Evolutionary conservation across 1,284 basidiomycete genomes (phyloP).

Genomic region (Athelia sp.): DNA sequence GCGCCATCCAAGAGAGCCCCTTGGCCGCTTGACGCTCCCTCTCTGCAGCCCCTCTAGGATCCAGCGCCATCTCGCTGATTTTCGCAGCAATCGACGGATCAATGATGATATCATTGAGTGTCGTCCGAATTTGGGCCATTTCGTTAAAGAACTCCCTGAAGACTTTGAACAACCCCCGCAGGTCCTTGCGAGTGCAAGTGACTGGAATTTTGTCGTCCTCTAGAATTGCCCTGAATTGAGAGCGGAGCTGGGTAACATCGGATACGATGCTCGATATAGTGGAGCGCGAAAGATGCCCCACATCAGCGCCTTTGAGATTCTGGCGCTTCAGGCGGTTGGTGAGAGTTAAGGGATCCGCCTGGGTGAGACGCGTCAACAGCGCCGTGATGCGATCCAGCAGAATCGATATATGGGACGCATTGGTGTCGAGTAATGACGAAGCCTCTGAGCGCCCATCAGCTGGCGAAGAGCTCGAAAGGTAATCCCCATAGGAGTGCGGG

Average conservation of each 20-base stretch:
- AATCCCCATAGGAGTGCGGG: conserved; percentile 36
- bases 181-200: conserved; percentile 75
- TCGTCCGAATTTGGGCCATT: conserved; percentile 76
- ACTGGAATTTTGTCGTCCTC: conserved; percentile 64
- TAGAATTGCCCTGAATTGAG: conserved; percentile 71
- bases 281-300: conserved; percentile 82
- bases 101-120: conserved; percentile 87
- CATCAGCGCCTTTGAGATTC: conserved; percentile 80
- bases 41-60: conserved; percentile 51
- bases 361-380: conserved; percentile 66
- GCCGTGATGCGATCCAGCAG: conserved; percentile 71
- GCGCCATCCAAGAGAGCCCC: conserved; percentile 71
- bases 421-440: conserved; percentile 57
- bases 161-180: conserved; percentile 80
- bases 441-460: conserved; percentile 62
- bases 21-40: conserved; percentile 23
- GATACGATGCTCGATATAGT: conserved; percentile 76
- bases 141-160: conserved; percentile 85
- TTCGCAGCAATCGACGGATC: conserved; percentile 75
- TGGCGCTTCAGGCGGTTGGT: conserved; percentile 90
- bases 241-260: conserved; percentile 69
- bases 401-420: conserved; percentile 45
- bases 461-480: conserved; percentile 37
- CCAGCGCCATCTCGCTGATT: conserved; percentile 68
- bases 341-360: conserved; percentile 85